Evolutionary conservation across 768 basidiomycete species (phyloP).

Genomic region (Russula vinacea): DNA sequence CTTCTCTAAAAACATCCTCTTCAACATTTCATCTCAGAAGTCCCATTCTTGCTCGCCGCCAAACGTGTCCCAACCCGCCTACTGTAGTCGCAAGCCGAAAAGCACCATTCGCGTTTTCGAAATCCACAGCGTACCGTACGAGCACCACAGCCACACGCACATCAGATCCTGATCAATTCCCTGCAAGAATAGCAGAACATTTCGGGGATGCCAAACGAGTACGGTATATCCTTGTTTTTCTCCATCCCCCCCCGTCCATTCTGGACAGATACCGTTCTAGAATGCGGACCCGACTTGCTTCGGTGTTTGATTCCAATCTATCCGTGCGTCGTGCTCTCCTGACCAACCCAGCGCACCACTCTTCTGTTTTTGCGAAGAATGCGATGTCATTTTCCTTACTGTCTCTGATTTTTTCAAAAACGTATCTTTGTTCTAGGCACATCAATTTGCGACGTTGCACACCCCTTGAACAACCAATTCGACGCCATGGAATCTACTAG

Average conservation of each 20-base stretch:
- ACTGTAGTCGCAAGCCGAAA: slow-evolving; percentile 66
- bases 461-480: too few relatives aligned
- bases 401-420: too few relatives aligned
- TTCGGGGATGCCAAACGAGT: too few relatives aligned
- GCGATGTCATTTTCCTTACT: too few relatives aligned
- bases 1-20: too few relatives aligned
- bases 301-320: not conserved
- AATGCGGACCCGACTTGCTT: not conserved
- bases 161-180: slow-evolving; percentile 86
- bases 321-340: slow-evolving; percentile 40
- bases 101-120: slow-evolving; percentile 63
- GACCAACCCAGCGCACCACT: too few relatives aligned
- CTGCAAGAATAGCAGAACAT: slow-evolving; percentile 41
- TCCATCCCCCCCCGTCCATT: too few relatives aligned
- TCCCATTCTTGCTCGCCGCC: slow-evolving; percentile 29
- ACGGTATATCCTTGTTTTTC: slow-evolving; percentile 66
- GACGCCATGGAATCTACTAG: too few relatives aligned
- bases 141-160: slow-evolving; percentile 82
- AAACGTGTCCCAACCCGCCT: slow-evolving; percentile 46
- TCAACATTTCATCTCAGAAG: too few relatives aligned
- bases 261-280: slow-evolving; percentile 61
- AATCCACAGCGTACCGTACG: slow-evolving; percentile 71
- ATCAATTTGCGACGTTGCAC: too few relatives aligned
- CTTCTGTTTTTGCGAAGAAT: too few relatives aligned
- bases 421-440: too few relatives aligned